Percentiles rank a stretch among this genome's conserved stretches.
These are phyloP conservation scores for Crithidia fasciculata DNA, from an alignment of 208 protist species.

Conservation along the genomic window DNA sequence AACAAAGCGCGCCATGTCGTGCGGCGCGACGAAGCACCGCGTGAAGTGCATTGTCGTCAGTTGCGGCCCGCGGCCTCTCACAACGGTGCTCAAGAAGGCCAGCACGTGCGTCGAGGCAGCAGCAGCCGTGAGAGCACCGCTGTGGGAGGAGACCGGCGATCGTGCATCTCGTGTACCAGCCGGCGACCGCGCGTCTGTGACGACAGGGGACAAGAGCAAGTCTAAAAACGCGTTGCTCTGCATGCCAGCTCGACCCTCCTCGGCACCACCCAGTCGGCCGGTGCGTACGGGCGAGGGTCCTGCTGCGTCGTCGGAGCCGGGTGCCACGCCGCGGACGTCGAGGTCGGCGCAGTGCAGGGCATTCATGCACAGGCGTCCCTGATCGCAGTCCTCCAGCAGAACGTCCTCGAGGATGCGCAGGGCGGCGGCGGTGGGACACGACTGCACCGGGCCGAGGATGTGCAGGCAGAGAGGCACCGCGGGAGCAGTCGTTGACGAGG, in stretches of 20 bases:
- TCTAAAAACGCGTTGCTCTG: constrained; percentile 52
- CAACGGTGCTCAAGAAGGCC: constrained; percentile 49
- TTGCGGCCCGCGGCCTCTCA: constrained; percentile 23
- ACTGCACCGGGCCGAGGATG: constrained; percentile 55
- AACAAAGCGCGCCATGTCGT: constrained; percentile 42
- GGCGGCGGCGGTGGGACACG: constrained; percentile 33
- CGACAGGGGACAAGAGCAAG: constrained; percentile 22
- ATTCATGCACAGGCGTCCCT: constrained; percentile 27
- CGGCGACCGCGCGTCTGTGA: not conserved
- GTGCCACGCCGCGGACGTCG: constrained; percentile 16
- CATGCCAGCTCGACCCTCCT: not conserved
- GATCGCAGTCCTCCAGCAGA: constrained; percentile 73
- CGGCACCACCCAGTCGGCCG: not conserved
- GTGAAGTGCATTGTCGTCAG: constrained; percentile 49
- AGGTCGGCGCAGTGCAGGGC: constrained; percentile 61
- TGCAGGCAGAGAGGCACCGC: constrained; percentile 34
- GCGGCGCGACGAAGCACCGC: constrained; percentile 52
- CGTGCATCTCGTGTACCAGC: not conserved
- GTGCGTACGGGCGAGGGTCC: not conserved
- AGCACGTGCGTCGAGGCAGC: constrained; percentile 32
- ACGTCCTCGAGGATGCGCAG: constrained; percentile 68
- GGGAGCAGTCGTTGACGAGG: not conserved
- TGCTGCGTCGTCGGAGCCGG: not conserved
- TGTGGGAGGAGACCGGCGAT: not conserved
- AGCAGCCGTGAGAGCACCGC: not conserved